Base-by-base conservation (phyloP, 1,139 yeast genomes). In the Keqinozyma sinolaborantium region DNA sequence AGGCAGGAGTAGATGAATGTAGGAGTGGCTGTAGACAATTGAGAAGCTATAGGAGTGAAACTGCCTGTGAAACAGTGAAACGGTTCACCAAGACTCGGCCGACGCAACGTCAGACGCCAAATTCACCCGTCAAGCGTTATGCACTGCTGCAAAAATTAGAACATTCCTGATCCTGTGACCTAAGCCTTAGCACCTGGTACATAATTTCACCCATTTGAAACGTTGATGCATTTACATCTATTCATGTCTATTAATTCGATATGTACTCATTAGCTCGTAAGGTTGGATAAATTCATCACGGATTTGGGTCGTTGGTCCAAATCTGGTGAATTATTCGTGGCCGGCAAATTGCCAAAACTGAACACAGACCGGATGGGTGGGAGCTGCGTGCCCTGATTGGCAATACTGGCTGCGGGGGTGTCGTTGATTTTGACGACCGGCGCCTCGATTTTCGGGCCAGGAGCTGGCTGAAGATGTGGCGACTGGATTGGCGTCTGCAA, bases 291-390 rank as follows among this genome's bases (percentile, higher is more conserved):
- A 10, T 18, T 18, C 21, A 18, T 18, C 7, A 18, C 21, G 7
- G 25, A 18, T 29, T 28, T 25, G 33, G 14, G 23, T 34, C 42
- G 21, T 24, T 12, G 15, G 14, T 19, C 9, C 11, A 14, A 9
- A n/a, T 5, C 28, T 25, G 19, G 6, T 8, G 23, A 24, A 11
- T 5, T 10, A 14, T 11, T 18, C 18, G 29, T 24, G 13, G 11
- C 16, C 26, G 12, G 10, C 13, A 18, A 18, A 18, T 18, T 18
- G 10, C 21, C 10, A 18, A 44, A 40, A 21, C 33, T 31, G 39
- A 67, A 58, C 16, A 68, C 70, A 23, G 65, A 51, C 30, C 73
- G 47, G 29, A 68, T 67, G 3, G 74, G 74, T 4, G 74, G 74
- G 33, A 68, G 56, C 38, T 52, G 58, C 2, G 70, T 66, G 9